These are phyloP conservation scores for Auriscalpium orientale DNA, from an alignment of 768 basidiomycete species.

Conservation along the genomic window DNA sequence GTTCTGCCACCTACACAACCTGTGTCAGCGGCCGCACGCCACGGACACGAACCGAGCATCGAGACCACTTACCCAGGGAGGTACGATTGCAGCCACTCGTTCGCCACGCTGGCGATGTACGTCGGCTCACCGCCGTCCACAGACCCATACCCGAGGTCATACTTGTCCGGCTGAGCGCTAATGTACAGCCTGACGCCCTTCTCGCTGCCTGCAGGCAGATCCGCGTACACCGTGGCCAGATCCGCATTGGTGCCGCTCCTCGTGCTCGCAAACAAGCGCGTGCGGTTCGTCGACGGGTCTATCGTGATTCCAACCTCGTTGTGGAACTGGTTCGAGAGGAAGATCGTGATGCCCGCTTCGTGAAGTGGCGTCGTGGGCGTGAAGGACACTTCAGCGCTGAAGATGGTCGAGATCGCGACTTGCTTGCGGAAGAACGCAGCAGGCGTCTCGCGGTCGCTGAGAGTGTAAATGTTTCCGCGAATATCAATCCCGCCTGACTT, in stretches of 20 bases:
- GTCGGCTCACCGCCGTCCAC: slow-evolving; percentile 21
- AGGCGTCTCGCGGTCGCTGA: too few species aligned
- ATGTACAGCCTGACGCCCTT: slow-evolving; percentile 50
- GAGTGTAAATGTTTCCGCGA: too few species aligned
- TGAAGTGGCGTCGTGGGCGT: too few species aligned
- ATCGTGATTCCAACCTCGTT: slow-evolving; percentile 29
- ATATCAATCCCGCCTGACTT: too few species aligned
- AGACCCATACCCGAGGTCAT: slow-evolving; percentile 11
- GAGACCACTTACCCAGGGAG: too few species aligned
- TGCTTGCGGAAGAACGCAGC: too few species aligned
- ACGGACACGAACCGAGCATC: too few species aligned
- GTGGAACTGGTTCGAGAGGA: slow-evolving; percentile 42
- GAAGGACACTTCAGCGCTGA: background rate
- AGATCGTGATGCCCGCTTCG: background rate
- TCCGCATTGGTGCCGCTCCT: slow-evolving; percentile 42
- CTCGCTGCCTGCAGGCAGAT: slow-evolving; percentile 64
- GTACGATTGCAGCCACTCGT: too few species aligned
- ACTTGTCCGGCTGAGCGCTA: slow-evolving; percentile 41
- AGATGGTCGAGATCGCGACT: too few species aligned
- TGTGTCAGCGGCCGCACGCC: background rate
- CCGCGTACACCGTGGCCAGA: slow-evolving; percentile 53
- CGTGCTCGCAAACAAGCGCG: slow-evolving; percentile 51
- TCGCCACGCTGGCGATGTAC: slow-evolving; percentile 18
- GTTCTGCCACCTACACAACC: background rate
- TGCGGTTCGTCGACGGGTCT: slow-evolving; percentile 43